Conservation (phyloP, 257 asterid species). For the Solanum sparsipilum region DNA sequence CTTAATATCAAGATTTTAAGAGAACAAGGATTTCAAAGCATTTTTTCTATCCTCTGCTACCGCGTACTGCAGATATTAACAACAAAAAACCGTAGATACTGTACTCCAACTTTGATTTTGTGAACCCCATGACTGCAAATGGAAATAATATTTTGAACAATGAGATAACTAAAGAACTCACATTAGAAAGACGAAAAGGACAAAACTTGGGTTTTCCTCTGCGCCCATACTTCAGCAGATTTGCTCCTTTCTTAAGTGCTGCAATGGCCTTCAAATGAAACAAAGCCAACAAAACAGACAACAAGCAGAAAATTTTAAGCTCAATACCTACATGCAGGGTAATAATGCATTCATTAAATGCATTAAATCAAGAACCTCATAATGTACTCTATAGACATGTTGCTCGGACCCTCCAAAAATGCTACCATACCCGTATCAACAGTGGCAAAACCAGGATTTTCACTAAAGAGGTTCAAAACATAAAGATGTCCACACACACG, state of each 20-base stretch:
- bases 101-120: not conserved
- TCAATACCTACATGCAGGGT: not conserved
- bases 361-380: not conserved
- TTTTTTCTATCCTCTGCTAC: not conserved
- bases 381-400: not conserved
- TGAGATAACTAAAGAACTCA: conserved; percentile 18
- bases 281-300: not conserved
- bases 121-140: not conserved
- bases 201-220: conserved; percentile 98
- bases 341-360: not conserved
- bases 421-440: not conserved
- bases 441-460: not conserved
- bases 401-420: not conserved
- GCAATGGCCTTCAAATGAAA: conserved; percentile 57
- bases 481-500: not conserved
- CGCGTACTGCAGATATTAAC: not conserved
- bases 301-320: not conserved
- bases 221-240: conserved; percentile 82
- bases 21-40: not conserved
- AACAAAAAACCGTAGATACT: not conserved
- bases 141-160: not conserved
- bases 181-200: conserved; percentile 85
- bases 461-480: not conserved
- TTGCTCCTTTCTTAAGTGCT: conserved; percentile 85
- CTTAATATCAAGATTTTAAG: not conserved